These are phyloP conservation scores for Penicillium alfredii DNA, from an alignment of 495 filamentous ascomycete genomes.

Conservation along the genomic window DNA sequence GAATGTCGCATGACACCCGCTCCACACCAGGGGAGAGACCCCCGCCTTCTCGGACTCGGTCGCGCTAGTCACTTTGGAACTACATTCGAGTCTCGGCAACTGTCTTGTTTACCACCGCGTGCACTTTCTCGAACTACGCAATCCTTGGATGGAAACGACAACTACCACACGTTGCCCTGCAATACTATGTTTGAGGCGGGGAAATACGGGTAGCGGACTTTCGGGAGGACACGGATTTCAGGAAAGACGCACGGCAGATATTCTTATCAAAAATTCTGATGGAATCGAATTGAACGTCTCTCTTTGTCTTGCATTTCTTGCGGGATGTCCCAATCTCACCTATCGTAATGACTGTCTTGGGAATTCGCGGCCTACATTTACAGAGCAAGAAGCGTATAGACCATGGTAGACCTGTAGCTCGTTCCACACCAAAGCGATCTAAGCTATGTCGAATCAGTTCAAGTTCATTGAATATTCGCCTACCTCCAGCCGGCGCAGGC, in stretches of 20 bases:
- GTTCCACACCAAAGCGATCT: too few relatives aligned
- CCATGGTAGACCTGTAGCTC: constrained; percentile 2
- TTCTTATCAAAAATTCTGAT: constrained; percentile 27
- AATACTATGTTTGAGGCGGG: too few relatives aligned
- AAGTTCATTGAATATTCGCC: constrained; percentile 1
- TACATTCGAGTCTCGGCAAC: constrained; percentile 7
- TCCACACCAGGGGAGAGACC: constrained; percentile 15
- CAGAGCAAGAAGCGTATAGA: too few relatives aligned
- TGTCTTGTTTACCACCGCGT: background rate
- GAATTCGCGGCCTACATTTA: too few relatives aligned
- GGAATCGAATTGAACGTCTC: constrained; percentile 28
- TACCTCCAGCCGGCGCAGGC: background rate
- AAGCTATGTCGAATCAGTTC: too few relatives aligned
- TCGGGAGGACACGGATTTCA: too few relatives aligned
- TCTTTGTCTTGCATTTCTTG: constrained; percentile 17
- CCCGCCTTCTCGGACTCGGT: constrained; percentile 12
- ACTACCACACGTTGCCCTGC: too few relatives aligned
- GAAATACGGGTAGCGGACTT: too few relatives aligned
- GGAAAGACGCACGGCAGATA: constrained; percentile 12
- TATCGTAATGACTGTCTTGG: too few relatives aligned
- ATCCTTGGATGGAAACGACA: constrained; percentile 1
- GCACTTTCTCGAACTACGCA: background rate
- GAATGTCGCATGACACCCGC: constrained; percentile 9
- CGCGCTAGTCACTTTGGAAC: constrained; percentile 24
- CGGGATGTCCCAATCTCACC: background rate